Evolutionary conservation across 2,329 filamentous ascomycete species (phyloP), one percentile per base, ranked within the genome.

Genomic region (Penicillium sp.): DNA sequence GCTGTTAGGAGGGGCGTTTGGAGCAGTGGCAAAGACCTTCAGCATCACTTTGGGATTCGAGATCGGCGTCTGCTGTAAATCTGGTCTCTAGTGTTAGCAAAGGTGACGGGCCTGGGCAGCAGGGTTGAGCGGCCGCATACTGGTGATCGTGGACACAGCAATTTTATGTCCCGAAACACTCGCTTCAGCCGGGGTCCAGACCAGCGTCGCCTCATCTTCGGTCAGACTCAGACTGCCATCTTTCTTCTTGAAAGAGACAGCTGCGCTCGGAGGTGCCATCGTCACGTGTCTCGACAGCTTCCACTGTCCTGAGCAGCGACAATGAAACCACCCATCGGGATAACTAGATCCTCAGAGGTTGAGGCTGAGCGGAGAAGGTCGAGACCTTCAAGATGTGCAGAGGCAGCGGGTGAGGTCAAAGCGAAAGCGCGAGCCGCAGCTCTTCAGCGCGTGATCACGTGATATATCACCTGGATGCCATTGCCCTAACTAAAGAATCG

Each of bases 31-130:
- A 65, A 97, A 90, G 53, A 99, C 88, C 73, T 94, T 96, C 56
- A 97, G 83, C 82, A 96, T 96, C 51, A 96, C 92, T 80, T 96
- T 97, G 18, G 91, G 80, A 33, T 85, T 87, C n/a, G 82, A 87
- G 57, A 91, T 90, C 12, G 94, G 92, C 1, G 94, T 97, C 73
- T 97, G 93, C 74, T 99, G 93, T 47, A 99, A 84, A 76, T 97
- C 90, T 94, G 48, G 20, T 18, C 43, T 52, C 29, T 53, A 49
- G 25, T 54, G 29, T 55, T 42, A 58, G 56, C 33, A 44, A 51
- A 15, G 22, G 40, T 26, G 15, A 42, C 22, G 6, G 25, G 42
- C 9, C 27, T 44, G 20, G 29, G 35, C 49, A 45, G 58, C 43
- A 43, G n/a, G 22, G 4, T 25, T 37, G 26, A 54, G 33, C 23